Conservation (phyloP, 2,329 filamentous ascomycete genomes). For the Aureobasidium sp. region DNA sequence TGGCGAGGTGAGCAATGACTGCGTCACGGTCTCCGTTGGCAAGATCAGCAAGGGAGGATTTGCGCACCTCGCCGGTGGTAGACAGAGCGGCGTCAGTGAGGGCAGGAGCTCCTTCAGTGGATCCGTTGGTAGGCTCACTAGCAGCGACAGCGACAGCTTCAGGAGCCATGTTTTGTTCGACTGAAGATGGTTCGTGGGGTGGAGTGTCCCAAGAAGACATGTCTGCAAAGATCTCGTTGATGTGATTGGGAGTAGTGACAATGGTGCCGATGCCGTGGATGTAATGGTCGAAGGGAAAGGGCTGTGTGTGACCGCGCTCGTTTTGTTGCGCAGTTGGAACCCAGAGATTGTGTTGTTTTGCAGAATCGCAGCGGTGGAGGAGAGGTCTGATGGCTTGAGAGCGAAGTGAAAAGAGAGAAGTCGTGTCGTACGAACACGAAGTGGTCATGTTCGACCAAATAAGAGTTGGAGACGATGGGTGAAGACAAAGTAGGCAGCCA, state of each 20-base stretch:
- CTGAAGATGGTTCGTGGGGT: background rate
- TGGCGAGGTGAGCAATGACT: background rate
- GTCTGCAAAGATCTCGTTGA: background rate
- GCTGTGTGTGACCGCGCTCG: background rate
- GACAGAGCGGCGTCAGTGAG: background rate
- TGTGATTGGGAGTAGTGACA: background rate
- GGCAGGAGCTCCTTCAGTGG: background rate
- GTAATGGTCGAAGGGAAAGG: background rate
- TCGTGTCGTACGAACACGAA: background rate
- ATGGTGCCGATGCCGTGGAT: background rate
- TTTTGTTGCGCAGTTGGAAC: background rate
- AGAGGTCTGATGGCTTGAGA: background rate
- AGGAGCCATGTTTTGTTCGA: background rate
- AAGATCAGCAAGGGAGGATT: background rate
- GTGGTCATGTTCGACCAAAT: background rate
- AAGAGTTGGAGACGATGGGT: background rate
- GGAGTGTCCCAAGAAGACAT: conserved; percentile 6
- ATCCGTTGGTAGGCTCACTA: background rate
- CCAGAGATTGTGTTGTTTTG: conserved; percentile 3
- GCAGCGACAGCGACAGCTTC: background rate
- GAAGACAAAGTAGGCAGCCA: background rate
- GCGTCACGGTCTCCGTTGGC: background rate
- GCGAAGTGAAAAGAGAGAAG: background rate
- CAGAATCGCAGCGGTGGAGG: background rate
- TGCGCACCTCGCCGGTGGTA: background rate